phyloP scores from a whole-genome alignment of 495 filamentous ascomycete genomes.

The Tuber umbilicatum region DNA sequence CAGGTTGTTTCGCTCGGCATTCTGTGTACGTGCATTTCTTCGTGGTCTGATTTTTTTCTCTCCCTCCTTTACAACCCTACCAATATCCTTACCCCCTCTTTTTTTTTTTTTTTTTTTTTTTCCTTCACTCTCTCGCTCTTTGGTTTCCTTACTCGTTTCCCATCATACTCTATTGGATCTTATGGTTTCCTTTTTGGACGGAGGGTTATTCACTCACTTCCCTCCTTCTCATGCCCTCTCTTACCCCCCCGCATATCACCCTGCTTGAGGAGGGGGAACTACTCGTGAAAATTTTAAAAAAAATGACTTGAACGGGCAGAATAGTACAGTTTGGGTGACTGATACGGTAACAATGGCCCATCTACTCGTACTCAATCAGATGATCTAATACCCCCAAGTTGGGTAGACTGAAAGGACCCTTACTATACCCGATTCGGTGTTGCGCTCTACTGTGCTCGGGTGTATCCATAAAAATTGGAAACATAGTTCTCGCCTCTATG shows the following conservation, averaged over 20 bases:
- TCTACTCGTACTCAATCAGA: neutral
- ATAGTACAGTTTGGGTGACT: neutral
- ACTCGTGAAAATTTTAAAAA: neutral
- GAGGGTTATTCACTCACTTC: neutral
- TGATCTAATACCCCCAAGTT: neutral
- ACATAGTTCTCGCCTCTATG: no score
- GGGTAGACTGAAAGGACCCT: neutral
- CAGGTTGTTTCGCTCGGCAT: slow-evolving; percentile 27
- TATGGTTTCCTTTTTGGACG: neutral
- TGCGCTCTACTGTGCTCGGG: neutral
- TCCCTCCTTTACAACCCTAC: slow-evolving; percentile 1
- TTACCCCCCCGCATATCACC: neutral
- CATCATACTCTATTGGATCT: neutral
- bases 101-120: neutral
- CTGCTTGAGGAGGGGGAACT: neutral
- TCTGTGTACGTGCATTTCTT: slow-evolving; percentile 26
- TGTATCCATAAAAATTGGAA: no score
- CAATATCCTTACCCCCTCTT: neutral
- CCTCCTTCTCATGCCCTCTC: neutral
- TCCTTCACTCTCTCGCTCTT: neutral
- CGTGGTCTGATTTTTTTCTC: slow-evolving; percentile 34
- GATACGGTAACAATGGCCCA: neutral
- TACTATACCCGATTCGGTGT: neutral
- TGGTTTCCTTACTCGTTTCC: neutral
- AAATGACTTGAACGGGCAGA: neutral